Evolutionary conservation across 2,329 filamentous ascomycete genomes (phyloP).

Genomic region (Aspergillus tamarii): DNA sequence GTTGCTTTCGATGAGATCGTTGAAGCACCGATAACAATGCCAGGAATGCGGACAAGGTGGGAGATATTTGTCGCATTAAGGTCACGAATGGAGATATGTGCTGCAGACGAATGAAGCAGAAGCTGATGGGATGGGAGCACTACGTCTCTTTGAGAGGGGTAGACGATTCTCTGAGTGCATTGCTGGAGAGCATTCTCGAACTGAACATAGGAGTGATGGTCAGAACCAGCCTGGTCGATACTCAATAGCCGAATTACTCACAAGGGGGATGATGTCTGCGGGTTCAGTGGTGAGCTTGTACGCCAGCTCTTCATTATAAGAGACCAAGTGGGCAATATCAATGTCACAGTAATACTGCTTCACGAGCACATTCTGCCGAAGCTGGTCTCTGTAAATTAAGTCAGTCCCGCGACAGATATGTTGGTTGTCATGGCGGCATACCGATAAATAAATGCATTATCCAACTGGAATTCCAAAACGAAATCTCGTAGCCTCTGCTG

Average conservation of each 20-base stretch:
- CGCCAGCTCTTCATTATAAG: conserved; percentile 92
- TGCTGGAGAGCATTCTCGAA: conserved; percentile 89
- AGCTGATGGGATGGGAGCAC: conserved; percentile 89
- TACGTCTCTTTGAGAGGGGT: conserved; percentile 69
- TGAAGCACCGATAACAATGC: conserved; percentile 95
- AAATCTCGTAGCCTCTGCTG: conserved; percentile 85
- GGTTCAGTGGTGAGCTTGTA: conserved; percentile 88
- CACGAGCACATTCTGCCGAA: conserved; percentile 89
- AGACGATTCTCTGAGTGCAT: conserved; percentile 92
- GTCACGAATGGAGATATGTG: conserved; percentile 90
- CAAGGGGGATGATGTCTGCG: conserved; percentile 87
- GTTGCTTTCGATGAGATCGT: conserved; percentile 97
- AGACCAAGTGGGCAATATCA: conserved; percentile 93
- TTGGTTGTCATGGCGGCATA: conserved; percentile 38
- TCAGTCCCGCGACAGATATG: conserved; percentile 8
- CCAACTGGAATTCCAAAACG: conserved; percentile 88
- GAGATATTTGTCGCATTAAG: conserved; percentile 91
- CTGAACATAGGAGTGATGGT: conserved; percentile 48
- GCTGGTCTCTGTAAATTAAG: conserved; percentile 71
- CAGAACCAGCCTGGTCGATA: neutral
- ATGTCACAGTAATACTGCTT: conserved; percentile 97
- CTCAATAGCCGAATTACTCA: conserved; percentile 49
- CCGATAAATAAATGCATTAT: conserved; percentile 95
- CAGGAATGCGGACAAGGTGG: conserved; percentile 91
- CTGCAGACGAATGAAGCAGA: conserved; percentile 87